Base-by-base conservation (phyloP, 2,329 filamentous ascomycete species). In the Elsinoe perseae region DNA sequence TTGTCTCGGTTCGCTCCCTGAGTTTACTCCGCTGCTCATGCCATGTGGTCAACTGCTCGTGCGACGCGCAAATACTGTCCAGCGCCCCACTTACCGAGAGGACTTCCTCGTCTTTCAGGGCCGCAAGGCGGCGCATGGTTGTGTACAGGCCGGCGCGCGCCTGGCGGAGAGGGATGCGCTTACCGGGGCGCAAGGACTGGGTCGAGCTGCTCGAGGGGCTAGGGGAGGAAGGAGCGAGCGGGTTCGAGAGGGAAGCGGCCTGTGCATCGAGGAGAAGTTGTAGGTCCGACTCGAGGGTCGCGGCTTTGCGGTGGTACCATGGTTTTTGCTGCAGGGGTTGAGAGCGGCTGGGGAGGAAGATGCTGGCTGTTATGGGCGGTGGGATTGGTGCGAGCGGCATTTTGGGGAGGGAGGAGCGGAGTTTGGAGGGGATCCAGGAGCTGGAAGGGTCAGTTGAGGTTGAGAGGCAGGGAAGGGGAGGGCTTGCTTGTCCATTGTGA, bases 21-120 rank as follows among this genome's bases (percentile, higher is more conserved):
- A 82, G 74, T 1, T 75, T 74, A 1, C 74, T 67, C 50, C 84
- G 72, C 62, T 86, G 83, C 16, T 75, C 71, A 10, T 75, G 75
- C 66, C 89, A 80, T 6, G 76, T 73, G 6, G 80, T 76, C 4
- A 88, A 74, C 62, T 80, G 80, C 1, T 75, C 71, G 0, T 89
- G 70, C 0, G 81, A 82, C 2, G 74, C 70, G 58, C 81, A 78
- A 12, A 85, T 76, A 56, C 80, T 73, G 2, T 73, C 70, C 32
- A 87, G 67, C 1, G 84, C 80, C 1, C 74, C 71, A 2, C 79
- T 75, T 1, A 89, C 71, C 21, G 82, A 73, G 0, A 76, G 74
- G n/a, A 83, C 74, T 69, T 90, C 85, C 57, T 89, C 85, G 2
- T 74, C 73, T 65, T 89, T 89, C 23, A 91, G 71, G 7, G 78